Evolutionary conservation across 2,329 filamentous ascomycete species (phyloP).

Genomic region (Lasiodiplodia citricola): DNA sequence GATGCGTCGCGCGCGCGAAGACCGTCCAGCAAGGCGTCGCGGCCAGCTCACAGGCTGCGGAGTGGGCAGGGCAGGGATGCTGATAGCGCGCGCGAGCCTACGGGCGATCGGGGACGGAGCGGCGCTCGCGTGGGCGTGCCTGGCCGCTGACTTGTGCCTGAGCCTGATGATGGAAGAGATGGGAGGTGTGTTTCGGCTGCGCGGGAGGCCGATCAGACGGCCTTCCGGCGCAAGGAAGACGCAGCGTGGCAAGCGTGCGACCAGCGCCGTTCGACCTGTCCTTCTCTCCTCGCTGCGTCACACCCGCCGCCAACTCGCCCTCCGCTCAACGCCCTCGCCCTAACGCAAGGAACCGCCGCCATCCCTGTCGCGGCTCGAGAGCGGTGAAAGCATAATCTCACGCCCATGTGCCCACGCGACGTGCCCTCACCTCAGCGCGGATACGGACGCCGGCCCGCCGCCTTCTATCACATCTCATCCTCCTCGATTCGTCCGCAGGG

Average conservation of each 20-base stretch:
- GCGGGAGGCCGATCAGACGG: constrained; percentile 20
- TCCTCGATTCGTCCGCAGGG: background rate
- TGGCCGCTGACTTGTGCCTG: constrained; percentile 14
- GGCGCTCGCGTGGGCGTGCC: constrained; percentile 20
- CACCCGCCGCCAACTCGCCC: background rate
- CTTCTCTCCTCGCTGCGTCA: background rate
- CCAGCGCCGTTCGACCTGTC: background rate
- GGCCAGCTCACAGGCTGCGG: constrained; percentile 18
- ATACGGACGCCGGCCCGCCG: constrained; percentile 1
- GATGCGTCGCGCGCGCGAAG: constrained; percentile 14
- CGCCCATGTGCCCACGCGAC: constrained; percentile 8
- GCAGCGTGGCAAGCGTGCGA: constrained; percentile 12
- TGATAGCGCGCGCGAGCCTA: constrained; percentile 25
- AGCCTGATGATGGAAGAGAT: background rate
- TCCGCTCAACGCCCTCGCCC: background rate
- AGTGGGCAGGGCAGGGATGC: constrained; percentile 16
- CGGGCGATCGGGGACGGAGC: constrained; percentile 15
- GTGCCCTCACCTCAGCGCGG: background rate
- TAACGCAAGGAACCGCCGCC: constrained; percentile 25
- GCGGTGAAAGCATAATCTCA: constrained; percentile 21
- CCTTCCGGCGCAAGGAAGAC: constrained; percentile 14
- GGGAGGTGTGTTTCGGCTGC: constrained; percentile 22
- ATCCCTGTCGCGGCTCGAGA: constrained; percentile 17
- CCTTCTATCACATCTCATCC: constrained; percentile 7
- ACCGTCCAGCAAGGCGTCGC: constrained; percentile 1